Evolutionary conservation across 2,329 filamentous ascomycete genomes (phyloP).

Genomic region (Colletotrichum sublineola): DNA sequence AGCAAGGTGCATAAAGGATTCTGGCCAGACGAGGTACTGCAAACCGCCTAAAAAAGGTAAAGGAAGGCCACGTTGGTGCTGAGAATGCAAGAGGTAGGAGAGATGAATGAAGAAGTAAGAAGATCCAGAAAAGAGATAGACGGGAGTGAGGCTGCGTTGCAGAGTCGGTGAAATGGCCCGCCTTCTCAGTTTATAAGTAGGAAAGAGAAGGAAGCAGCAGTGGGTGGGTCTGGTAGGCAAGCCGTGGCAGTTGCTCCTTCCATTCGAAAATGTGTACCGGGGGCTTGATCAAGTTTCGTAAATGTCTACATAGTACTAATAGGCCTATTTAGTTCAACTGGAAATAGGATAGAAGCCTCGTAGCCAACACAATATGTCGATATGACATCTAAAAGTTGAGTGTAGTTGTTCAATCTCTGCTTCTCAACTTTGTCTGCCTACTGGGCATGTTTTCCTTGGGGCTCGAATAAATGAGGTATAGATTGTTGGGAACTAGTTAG

Average conservation of each 20-base stretch:
- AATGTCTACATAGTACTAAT: no score
- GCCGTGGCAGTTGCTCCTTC: slow-evolving; percentile 15
- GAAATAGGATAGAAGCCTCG: no score
- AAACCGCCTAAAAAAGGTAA: not conserved
- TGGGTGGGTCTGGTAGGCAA: not conserved
- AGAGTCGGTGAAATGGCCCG: not conserved
- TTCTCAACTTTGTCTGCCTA: not conserved
- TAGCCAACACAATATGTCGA: no score
- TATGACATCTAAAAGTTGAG: not conserved
- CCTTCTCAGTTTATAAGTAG: not conserved
- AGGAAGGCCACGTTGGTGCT: not conserved
- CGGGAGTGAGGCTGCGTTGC: not conserved
- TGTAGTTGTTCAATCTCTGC: not conserved
- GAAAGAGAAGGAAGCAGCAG: slow-evolving; percentile 10
- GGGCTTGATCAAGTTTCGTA: not conserved
- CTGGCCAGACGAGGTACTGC: not conserved
- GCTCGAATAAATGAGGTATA: not conserved
- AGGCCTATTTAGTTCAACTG: not conserved
- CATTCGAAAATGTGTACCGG: not conserved
- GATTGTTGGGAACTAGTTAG: not conserved
- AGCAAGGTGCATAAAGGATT: not conserved
- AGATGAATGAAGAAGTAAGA: not conserved
- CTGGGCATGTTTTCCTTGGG: not conserved
- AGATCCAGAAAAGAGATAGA: no score
- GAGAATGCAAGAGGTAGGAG: not conserved